Evolutionary conservation across 306 rosid species (phyloP).

Genomic region (Corylus americana): DNA sequence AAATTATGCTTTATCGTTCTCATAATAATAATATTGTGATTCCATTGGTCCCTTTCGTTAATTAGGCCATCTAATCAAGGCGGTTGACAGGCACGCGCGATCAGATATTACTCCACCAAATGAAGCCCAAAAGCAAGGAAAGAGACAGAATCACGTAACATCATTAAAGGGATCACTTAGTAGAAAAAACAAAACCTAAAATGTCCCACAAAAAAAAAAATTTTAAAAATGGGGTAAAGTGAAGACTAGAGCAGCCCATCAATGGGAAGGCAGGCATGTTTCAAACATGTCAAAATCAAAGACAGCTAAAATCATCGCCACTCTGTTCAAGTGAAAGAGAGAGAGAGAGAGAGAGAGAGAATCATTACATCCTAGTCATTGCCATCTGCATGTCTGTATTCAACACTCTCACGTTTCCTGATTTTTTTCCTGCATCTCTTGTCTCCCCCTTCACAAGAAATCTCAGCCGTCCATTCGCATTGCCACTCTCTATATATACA

Average conservation of each 20-base stretch:
- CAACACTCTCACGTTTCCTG: slow-evolving; percentile 46
- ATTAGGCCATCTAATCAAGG: slow-evolving; percentile 10
- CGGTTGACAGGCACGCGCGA: not conserved
- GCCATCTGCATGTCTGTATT: slow-evolving; percentile 21
- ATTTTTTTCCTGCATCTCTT: slow-evolving; percentile 11
- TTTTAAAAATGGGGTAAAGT: too few species aligned
- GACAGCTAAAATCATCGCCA: slow-evolving; percentile 22
- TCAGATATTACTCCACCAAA: not conserved
- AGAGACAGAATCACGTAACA: not conserved
- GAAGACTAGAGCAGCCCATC: not conserved
- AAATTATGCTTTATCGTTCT: too few species aligned
- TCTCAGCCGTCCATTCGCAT: slow-evolving; percentile 29
- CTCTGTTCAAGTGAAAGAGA: not conserved
- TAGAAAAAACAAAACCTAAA: too few species aligned
- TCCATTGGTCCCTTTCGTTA: not conserved
- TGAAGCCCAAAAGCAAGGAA: not conserved
- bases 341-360: not conserved
- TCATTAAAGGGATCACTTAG: too few species aligned
- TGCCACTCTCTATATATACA: slow-evolving; percentile 30
- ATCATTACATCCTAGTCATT: not conserved
- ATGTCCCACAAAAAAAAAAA: not conserved
- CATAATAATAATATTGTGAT: too few species aligned
- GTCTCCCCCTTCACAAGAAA: slow-evolving; percentile 14
- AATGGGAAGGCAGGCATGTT: not conserved
- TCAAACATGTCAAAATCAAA: slow-evolving; percentile 38